Conservation (phyloP, 2,329 filamentous ascomycete genomes). For the Arthrobotrys musiformis region DNA sequence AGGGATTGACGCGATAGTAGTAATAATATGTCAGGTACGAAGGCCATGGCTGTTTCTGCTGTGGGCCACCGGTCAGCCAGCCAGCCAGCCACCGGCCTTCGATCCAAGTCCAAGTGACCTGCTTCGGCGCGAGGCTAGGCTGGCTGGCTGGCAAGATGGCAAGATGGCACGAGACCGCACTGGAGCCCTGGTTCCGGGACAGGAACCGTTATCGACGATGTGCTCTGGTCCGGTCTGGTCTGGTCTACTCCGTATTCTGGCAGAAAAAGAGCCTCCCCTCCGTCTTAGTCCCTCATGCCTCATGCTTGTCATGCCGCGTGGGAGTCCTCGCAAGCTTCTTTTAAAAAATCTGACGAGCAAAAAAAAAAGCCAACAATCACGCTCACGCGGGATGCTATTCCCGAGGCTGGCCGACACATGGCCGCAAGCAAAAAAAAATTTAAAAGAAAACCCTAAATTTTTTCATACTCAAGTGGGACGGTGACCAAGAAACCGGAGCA, state of each 20-base stretch:
- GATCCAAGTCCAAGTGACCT: too few relatives aligned
- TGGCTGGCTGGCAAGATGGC: constrained; percentile 27
- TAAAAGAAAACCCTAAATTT: constrained; percentile 5
- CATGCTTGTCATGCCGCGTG: not conserved
- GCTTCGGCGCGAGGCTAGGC: too few relatives aligned
- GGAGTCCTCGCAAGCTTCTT: not conserved
- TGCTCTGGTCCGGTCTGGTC: too few relatives aligned
- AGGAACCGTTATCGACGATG: not conserved
- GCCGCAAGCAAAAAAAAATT: not conserved
- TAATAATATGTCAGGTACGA: constrained; percentile 35
- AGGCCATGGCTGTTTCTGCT: not conserved
- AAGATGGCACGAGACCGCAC: constrained; percentile 5
- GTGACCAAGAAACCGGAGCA: constrained; percentile 1
- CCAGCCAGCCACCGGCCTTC: not conserved
- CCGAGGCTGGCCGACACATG: constrained; percentile 15
- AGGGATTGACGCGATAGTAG: constrained; percentile 35
- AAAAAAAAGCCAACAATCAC: constrained; percentile 4
- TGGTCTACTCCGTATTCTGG: too few relatives aligned
- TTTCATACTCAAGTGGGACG: not conserved
- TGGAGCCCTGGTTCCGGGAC: constrained; percentile 3
- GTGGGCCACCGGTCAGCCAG: constrained; percentile 6
- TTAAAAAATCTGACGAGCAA: not conserved
- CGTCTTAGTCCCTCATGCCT: not conserved
- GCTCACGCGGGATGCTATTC: constrained; percentile 3
- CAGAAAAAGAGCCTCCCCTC: constrained; percentile 1